phyloP scores from a whole-genome alignment of 495 filamentous ascomycete genomes.

The Penicillium bovifimosum region DNA sequence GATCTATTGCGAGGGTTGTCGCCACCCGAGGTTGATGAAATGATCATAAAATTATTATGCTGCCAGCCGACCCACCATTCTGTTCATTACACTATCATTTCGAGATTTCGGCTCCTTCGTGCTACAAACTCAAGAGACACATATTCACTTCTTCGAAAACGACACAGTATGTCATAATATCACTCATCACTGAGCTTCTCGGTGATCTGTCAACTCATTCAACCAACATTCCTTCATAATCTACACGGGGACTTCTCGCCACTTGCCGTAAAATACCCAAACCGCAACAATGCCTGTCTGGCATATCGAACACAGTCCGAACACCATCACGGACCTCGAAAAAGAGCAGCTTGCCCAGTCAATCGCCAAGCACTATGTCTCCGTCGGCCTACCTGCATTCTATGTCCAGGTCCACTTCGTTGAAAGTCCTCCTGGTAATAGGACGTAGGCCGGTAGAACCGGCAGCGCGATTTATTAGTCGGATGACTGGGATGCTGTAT shows the following conservation, averaged over 20 bases:
- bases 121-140: neutral
- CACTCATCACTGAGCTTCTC: neutral
- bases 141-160: no score
- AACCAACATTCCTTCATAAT: no score
- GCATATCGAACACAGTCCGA: neutral
- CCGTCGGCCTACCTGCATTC: slow-evolving; percentile 22
- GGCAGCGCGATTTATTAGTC: slow-evolving; percentile 40
- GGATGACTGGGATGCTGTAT: slow-evolving; percentile 43
- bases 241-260: no score
- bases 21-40: slow-evolving; percentile 2
- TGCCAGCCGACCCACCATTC: neutral
- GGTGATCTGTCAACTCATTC: neutral
- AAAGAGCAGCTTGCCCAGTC: slow-evolving; percentile 14
- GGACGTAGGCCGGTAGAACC: slow-evolving; percentile 31
- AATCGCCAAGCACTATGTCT: slow-evolving; percentile 12
- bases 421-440: slow-evolving; percentile 8
- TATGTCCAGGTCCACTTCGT: slow-evolving; percentile 15
- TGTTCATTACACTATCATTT: neutral
- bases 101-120: neutral
- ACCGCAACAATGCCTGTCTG: neutral
- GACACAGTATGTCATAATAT: no score
- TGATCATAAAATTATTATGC: neutral
- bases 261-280: no score
- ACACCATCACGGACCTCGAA: neutral
- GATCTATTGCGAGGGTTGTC: neutral